Evolutionary conservation across 1,284 basidiomycete species (phyloP).

Genomic region (Vanrija pseudolonga): DNA sequence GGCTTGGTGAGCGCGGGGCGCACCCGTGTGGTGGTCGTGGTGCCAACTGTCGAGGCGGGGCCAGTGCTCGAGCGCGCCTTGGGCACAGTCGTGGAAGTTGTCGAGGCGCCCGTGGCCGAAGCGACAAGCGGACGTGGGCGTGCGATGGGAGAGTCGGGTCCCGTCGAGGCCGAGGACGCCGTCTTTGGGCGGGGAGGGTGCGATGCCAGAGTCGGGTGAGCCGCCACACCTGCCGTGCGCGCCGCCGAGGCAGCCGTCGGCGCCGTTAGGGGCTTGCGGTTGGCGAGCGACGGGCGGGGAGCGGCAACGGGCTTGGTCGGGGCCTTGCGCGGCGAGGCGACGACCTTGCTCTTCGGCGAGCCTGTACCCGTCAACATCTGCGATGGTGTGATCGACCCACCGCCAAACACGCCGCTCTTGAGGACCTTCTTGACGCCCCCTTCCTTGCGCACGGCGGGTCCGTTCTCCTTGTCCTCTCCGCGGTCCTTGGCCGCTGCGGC

Average conservation of each 20-base stretch:
- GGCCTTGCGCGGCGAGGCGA: conserved; percentile 12
- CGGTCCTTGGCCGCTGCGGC: not conserved
- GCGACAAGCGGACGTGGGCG: conserved; percentile 7
- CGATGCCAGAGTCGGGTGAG: not conserved
- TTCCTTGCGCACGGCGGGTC: conserved; percentile 6
- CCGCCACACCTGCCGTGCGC: not conserved
- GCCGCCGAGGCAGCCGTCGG: conserved; percentile 18
- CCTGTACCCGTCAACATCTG: not conserved
- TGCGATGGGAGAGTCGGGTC: conserved; percentile 9
- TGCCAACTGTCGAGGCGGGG: not conserved
- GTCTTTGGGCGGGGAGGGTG: conserved; percentile 12
- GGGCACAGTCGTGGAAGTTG: not conserved
- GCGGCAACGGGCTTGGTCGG: not conserved
- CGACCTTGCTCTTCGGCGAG: not conserved
- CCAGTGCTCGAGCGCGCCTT: conserved; percentile 6
- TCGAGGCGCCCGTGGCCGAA: conserved; percentile 1
- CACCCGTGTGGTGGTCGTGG: not conserved
- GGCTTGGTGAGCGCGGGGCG: conserved; percentile 2
- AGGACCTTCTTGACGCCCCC: conserved; percentile 42
- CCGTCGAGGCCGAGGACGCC: conserved; percentile 13
- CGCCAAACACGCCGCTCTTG: conserved; percentile 43
- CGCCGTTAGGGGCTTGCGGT: conserved; percentile 18
- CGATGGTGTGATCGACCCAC: conserved; percentile 19
- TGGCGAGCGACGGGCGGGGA: conserved; percentile 13
- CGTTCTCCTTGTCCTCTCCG: conserved; percentile 11